phyloP scores from a whole-genome alignment of 345 rosid genomes.

The Syzygium oleosum region DNA sequence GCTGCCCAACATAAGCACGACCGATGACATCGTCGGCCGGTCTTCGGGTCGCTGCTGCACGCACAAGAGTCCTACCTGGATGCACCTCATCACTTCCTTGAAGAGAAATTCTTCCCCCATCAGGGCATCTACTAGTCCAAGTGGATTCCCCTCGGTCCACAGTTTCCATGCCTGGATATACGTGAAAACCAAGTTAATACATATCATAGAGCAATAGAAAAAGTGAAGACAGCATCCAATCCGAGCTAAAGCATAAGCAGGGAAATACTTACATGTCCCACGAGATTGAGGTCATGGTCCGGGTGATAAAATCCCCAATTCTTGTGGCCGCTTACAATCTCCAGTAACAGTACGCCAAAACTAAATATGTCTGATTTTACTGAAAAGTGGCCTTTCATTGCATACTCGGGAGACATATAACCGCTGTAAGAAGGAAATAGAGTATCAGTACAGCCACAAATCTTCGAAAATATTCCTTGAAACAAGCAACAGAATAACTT shows the following conservation, averaged over 20 bases:
- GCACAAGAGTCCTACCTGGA: constrained; percentile 33
- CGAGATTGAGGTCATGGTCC: constrained; percentile 10
- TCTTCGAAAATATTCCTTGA: not conserved
- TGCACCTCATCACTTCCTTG: constrained; percentile 21
- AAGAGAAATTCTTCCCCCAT: constrained; percentile 1
- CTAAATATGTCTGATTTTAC: constrained; percentile 35
- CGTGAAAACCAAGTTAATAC: not conserved
- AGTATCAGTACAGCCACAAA: not conserved
- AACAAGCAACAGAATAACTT: not conserved
- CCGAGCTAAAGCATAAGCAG: not conserved
- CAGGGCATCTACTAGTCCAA: constrained; percentile 28
- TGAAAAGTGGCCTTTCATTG: constrained; percentile 27
- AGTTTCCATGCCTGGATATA: constrained; percentile 30
- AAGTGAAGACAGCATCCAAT: not conserved
- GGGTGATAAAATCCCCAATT: constrained; percentile 6
- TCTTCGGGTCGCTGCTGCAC: constrained; percentile 35
- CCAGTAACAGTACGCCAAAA: constrained; percentile 34
- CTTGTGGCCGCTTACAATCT: constrained; percentile 30
- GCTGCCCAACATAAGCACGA: constrained; percentile 37
- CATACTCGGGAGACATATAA: constrained; percentile 43
- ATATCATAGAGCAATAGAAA: not conserved
- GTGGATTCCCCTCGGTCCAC: constrained; percentile 13
- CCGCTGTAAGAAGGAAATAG: constrained; percentile 14
- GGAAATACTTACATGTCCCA: constrained; percentile 21
- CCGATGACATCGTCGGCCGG: constrained; percentile 46